A percentile compares a stretch with the other conserved stretches of the same genome.
Conservation (phyloP, 108 stramenopile species). For the Conticribra guillardii region DNA sequence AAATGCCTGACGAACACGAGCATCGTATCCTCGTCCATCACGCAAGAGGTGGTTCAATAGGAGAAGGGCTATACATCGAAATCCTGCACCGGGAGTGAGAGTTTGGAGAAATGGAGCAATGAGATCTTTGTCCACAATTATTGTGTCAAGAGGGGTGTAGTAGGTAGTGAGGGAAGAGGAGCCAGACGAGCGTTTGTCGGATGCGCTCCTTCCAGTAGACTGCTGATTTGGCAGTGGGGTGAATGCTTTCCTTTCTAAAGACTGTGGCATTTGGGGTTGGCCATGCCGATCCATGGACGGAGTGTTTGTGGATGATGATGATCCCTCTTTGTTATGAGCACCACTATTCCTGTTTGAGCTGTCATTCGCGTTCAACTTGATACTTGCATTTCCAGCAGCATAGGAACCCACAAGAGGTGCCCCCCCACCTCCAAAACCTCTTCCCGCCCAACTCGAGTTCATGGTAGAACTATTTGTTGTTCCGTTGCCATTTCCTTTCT, state of each 20-base stretch:
- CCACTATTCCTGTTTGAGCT: too few species aligned
- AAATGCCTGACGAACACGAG: slow-evolving; percentile 75
- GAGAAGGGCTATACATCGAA: slow-evolving; percentile 73
- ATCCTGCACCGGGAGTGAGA: slow-evolving; percentile 78
- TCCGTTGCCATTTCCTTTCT: too few species aligned
- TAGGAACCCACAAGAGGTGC: slow-evolving; percentile 1
- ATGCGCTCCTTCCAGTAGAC: too few species aligned
- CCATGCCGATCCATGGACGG: too few species aligned
- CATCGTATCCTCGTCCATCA: slow-evolving; percentile 76
- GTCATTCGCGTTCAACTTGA: too few species aligned
- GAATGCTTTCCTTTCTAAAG: not conserved
- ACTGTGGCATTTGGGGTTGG: too few species aligned
- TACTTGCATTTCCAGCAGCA: slow-evolving; percentile 6
- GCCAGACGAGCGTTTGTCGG: not conserved
- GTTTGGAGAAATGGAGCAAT: slow-evolving; percentile 83
- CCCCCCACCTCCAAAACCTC: slow-evolving; percentile 49
- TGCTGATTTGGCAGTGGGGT: slow-evolving; percentile 3
- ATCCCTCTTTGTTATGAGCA: too few species aligned
- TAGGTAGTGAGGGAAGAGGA: not conserved
- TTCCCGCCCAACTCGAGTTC: slow-evolving; percentile 49
- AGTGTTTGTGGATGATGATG: too few species aligned
- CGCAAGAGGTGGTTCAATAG: slow-evolving; percentile 74
- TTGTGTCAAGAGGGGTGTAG: slow-evolving; percentile 39
- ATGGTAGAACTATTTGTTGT: not conserved
- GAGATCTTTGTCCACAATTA: slow-evolving; percentile 52